Conservation (phyloP, 2,329 filamentous ascomycete genomes). For the Apiospora sp. region DNA sequence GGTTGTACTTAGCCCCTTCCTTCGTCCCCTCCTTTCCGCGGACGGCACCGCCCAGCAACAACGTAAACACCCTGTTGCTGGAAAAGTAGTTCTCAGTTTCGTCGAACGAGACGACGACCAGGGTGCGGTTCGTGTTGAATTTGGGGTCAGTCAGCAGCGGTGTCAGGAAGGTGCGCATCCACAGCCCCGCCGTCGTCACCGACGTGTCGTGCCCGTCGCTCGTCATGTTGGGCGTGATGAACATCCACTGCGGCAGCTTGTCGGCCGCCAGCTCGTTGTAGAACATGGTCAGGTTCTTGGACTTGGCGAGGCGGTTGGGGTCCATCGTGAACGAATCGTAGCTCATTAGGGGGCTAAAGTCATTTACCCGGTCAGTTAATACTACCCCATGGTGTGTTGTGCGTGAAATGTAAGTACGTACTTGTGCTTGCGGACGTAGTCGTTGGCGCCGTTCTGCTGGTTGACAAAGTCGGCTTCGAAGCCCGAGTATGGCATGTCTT, state of each 20-base stretch:
- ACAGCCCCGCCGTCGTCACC: conserved; percentile 39
- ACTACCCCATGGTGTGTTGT: not conserved
- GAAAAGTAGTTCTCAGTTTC: conserved; percentile 38
- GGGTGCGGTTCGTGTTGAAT: conserved; percentile 47
- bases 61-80: conserved; percentile 37
- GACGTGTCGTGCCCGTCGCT: conserved; percentile 41
- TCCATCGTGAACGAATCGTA: conserved; percentile 41
- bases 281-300: conserved; percentile 44
- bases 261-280: conserved; percentile 37
- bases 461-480: conserved; percentile 61
- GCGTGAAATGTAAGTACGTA: conserved; percentile 34
- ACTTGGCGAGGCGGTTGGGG: conserved; percentile 40
- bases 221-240: conserved; percentile 58
- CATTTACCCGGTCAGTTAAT: not conserved
- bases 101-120: conserved; percentile 41
- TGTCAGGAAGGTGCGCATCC: conserved; percentile 38
- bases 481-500: conserved; percentile 59
- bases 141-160: conserved; percentile 39
- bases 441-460: conserved; percentile 60
- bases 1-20: conserved; percentile 36
- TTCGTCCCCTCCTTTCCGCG: conserved; percentile 36
- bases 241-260: conserved; percentile 45
- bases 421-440: conserved; percentile 74
- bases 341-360: conserved; percentile 39
- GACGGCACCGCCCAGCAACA: conserved; percentile 38